These are phyloP conservation scores for Globisporangium middletonii DNA, from an alignment of 352 stramenopile genomes.

Conservation along the genomic window DNA sequence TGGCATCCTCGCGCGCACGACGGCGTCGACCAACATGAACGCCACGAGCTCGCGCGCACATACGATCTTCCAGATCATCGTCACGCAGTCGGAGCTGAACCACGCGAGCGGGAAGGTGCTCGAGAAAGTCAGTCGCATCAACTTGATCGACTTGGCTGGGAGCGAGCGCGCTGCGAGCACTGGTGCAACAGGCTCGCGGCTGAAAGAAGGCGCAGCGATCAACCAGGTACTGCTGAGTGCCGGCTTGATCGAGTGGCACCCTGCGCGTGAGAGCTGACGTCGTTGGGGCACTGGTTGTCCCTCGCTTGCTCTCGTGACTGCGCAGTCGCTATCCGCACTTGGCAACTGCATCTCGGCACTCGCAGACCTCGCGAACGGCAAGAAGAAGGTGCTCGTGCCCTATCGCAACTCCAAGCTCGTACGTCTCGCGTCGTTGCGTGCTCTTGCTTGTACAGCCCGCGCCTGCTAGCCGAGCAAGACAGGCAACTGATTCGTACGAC, in stretches of 20 bases:
- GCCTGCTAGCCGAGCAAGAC: background rate
- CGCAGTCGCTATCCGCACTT: conserved; percentile 76
- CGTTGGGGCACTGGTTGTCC: background rate
- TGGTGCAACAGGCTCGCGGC: conserved; percentile 70
- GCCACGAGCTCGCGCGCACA: conserved; percentile 77
- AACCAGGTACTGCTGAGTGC: conserved; percentile 57
- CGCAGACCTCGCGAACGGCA: conserved; percentile 79
- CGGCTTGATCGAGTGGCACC: background rate
- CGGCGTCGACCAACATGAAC: conserved; percentile 85
- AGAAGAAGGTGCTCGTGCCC: conserved; percentile 83
- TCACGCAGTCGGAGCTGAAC: conserved; percentile 76
- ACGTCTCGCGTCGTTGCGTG: background rate
- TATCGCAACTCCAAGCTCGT: conserved; percentile 93
- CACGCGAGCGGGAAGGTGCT: conserved; percentile 62
- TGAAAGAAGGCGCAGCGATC: conserved; percentile 94
- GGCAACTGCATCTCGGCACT: conserved; percentile 92
- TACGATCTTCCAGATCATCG: conserved; percentile 83
- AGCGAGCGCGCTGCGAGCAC: conserved; percentile 88
- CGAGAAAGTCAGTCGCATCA: conserved; percentile 84
- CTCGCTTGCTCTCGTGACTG: background rate
- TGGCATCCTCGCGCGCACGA: conserved; percentile 76
- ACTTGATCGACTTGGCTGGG: conserved; percentile 90
- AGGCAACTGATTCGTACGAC: background rate
- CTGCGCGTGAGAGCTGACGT: too few species aligned
- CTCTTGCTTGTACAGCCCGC: background rate